A percentile compares a stretch with the other conserved stretches of the same genome.
Evolutionary conservation across 1,284 basidiomycete species (phyloP).

Genomic region (Vanrija humicola): DNA sequence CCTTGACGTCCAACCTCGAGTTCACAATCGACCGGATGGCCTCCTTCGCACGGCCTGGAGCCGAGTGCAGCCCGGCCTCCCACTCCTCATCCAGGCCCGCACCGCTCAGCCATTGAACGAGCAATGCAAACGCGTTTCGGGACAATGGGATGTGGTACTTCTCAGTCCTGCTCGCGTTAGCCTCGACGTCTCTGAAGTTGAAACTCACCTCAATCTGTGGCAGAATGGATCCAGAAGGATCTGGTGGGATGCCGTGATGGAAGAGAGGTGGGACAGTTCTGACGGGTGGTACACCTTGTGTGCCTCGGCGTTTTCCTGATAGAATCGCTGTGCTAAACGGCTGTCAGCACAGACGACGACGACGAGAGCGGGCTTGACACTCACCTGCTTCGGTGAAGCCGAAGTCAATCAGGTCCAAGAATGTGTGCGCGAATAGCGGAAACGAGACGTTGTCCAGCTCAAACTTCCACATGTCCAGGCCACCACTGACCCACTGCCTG

Average conservation of each 20-base stretch:
- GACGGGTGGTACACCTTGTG: constrained; percentile 67
- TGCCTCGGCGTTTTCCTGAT: constrained; percentile 64
- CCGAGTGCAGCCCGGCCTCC: constrained; percentile 68
- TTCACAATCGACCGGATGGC: constrained; percentile 92
- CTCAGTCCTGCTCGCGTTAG: constrained; percentile 55
- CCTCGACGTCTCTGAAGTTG: background rate
- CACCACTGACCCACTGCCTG: constrained; percentile 56
- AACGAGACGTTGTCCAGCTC: constrained; percentile 89
- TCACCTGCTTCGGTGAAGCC: constrained; percentile 83
- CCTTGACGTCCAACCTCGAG: constrained; percentile 84
- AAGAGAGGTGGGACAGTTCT: constrained; percentile 75
- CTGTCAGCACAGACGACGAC: constrained; percentile 70
- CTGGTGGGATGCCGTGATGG: constrained; percentile 77
- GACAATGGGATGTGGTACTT: constrained; percentile 90
- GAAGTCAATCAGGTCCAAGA: constrained; percentile 86
- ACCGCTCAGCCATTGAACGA: constrained; percentile 94
- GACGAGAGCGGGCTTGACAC: constrained; percentile 29
- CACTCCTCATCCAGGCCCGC: constrained; percentile 74
- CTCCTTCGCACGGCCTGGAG: constrained; percentile 55
- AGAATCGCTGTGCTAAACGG: constrained; percentile 74
- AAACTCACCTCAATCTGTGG: constrained; percentile 64
- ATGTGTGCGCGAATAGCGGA: constrained; percentile 96
- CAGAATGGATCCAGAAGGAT: constrained; percentile 78
- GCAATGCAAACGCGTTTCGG: constrained; percentile 82
- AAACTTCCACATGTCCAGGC: constrained; percentile 91